Conservation (phyloP, 2,329 filamentous ascomycete genomes). For the Ascochyta viciae-villosae region DNA sequence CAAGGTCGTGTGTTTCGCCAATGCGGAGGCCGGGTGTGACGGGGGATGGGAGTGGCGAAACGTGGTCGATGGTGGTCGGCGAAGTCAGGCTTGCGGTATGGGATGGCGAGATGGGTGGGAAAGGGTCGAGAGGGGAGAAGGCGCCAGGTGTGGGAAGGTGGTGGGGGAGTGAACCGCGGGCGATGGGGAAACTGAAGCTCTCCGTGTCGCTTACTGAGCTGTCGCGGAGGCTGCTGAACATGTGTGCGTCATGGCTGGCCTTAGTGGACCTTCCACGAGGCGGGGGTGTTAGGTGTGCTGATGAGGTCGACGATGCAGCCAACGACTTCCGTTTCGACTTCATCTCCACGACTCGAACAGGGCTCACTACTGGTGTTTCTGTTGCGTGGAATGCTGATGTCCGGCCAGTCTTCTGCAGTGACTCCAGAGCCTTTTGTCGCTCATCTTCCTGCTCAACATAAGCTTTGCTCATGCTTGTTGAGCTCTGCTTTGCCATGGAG, state of each 20-base stretch:
- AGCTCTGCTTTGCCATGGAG: slow-evolving; percentile 51
- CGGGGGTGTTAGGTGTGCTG: slow-evolving; percentile 32
- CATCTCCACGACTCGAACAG: slow-evolving; percentile 28
- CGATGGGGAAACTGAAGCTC: slow-evolving; percentile 22
- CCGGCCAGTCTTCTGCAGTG: slow-evolving; percentile 20
- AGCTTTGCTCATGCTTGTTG: slow-evolving; percentile 31
- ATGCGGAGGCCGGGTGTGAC: slow-evolving; percentile 43
- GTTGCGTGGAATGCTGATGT: slow-evolving; percentile 37
- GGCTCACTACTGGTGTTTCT: slow-evolving; percentile 33
- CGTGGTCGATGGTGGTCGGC: slow-evolving; percentile 40
- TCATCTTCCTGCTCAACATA: slow-evolving; percentile 44
- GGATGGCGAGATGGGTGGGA: slow-evolving; percentile 37
- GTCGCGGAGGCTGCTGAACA: slow-evolving; percentile 35
- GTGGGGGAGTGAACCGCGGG: slow-evolving; percentile 26
- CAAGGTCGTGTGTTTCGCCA: slow-evolving; percentile 37
- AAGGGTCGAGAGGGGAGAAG: slow-evolving; percentile 43
- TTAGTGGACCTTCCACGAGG: slow-evolving; percentile 36
- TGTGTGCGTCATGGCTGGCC: slow-evolving; percentile 22
- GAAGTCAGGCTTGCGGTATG: slow-evolving; percentile 36
- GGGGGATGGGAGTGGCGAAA: slow-evolving; percentile 45
- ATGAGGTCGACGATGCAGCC: slow-evolving; percentile 27
- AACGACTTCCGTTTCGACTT: slow-evolving; percentile 25
- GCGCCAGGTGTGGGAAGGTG: slow-evolving; percentile 34
- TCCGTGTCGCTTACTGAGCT: slow-evolving; percentile 38
- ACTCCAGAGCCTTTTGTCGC: slow-evolving; percentile 27